Evolutionary conservation across 306 rosid species (phyloP).

Genomic region (Rubus idaeus): DNA sequence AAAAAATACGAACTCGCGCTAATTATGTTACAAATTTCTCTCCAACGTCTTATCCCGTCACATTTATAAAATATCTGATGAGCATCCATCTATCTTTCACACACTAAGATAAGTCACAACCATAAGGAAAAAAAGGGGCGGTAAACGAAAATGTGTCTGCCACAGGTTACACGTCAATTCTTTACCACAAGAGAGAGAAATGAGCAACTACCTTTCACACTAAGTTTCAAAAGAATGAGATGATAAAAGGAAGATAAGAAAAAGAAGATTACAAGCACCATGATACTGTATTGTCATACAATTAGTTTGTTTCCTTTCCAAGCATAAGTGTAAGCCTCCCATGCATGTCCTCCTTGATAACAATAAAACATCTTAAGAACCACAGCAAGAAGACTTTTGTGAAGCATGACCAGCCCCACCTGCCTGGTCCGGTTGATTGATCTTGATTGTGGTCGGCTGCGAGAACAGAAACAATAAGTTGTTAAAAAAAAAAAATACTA

Average conservation of each 20-base stretch:
- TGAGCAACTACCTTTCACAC: slow-evolving; percentile 48
- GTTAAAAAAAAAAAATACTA: background rate
- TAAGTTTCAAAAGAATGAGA: slow-evolving; percentile 53
- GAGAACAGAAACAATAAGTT: slow-evolving; percentile 19
- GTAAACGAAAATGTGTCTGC: slow-evolving; percentile 18
- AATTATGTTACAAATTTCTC: background rate
- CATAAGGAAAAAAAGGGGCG: background rate
- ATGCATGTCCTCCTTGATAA: slow-evolving; percentile 14
- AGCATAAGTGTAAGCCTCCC: slow-evolving; percentile 22
- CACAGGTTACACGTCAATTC: slow-evolving; percentile 24
- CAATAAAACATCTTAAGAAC: slow-evolving; percentile 46
- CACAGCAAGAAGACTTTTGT: slow-evolving; percentile 75
- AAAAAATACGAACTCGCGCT: background rate
- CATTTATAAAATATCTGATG: background rate
- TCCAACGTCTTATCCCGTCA: background rate
- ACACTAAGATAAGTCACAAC: slow-evolving; percentile 13
- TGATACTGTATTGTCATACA: slow-evolving; percentile 42
- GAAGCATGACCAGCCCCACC: slow-evolving; percentile 52
- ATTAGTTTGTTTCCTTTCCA: slow-evolving; percentile 38
- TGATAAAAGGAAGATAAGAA: background rate
- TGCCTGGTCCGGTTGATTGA: slow-evolving; percentile 62
- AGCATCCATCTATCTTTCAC: slow-evolving; percentile 4
- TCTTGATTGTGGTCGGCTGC: slow-evolving; percentile 74
- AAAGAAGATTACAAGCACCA: slow-evolving; percentile 47
- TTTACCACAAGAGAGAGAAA: slow-evolving; percentile 23